These are phyloP conservation scores for Gymnopilus junonius DNA, from an alignment of 768 basidiomycete genomes.

Conservation along the genomic window DNA sequence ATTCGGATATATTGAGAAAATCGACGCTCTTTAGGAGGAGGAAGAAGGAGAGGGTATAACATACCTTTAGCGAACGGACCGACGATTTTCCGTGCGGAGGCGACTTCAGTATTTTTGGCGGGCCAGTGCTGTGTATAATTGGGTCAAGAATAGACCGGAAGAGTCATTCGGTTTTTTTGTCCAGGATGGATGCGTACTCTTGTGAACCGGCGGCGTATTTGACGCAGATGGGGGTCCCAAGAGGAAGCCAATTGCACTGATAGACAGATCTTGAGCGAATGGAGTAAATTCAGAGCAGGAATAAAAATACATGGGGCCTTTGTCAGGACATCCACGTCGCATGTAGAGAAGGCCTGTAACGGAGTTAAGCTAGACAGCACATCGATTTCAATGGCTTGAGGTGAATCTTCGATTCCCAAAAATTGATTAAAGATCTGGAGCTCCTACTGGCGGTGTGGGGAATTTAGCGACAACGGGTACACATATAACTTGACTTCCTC, in stretches of 20 bases:
- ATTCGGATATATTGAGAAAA: conserved; percentile 13
- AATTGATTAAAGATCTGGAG: too few species aligned
- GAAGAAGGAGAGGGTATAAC: not conserved
- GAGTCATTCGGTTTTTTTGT: not conserved
- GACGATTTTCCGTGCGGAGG: not conserved
- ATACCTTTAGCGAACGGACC: not conserved
- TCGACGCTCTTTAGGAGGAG: conserved; percentile 12
- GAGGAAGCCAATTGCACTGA: too few species aligned
- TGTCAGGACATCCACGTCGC: not conserved
- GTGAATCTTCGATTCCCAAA: too few species aligned
- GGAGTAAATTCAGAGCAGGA: not conserved
- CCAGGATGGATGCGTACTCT: not conserved
- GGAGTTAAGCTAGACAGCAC: not conserved
- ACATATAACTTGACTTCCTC: too few species aligned
- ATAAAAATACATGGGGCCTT: not conserved
- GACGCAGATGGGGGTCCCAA: too few species aligned
- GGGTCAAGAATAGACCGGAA: not conserved
- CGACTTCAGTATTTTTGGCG: not conserved
- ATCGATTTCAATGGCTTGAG: too few species aligned
- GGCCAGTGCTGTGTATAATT: not conserved
- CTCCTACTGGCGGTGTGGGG: too few species aligned
- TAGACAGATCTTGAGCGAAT: not conserved
- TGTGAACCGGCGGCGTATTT: not conserved
- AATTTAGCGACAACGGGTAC: too few species aligned
- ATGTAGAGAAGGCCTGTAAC: not conserved